A percentile compares a stretch with the other conserved stretches of the same genome.
These are phyloP conservation scores for Ophiostoma tasmaniense DNA, from an alignment of 2,329 filamentous ascomycete genomes.

Conservation along the genomic window DNA sequence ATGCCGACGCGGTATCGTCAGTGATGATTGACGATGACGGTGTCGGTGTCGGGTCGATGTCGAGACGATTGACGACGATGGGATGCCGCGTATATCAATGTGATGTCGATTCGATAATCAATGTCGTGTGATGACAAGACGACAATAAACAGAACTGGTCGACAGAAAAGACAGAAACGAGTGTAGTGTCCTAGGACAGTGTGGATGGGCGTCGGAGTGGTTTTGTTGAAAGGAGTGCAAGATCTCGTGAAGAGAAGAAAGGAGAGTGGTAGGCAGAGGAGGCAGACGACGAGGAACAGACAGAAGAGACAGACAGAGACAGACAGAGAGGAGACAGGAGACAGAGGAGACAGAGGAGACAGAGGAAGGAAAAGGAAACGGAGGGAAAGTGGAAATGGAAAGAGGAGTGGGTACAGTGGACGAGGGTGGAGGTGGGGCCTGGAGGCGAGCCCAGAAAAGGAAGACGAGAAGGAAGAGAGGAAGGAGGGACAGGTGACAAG, in stretches of 20 bases:
- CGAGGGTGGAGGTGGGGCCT: constrained; percentile 8
- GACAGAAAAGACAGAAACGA: constrained; percentile 5
- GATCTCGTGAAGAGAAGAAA: constrained; percentile 10
- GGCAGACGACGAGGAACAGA: background rate
- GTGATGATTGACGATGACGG: background rate
- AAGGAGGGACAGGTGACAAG: background rate
- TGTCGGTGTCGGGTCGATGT: background rate
- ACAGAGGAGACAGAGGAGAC: constrained; percentile 11
- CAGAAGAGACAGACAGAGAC: background rate
- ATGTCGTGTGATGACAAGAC: too few species aligned
- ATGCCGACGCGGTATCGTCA: too few species aligned
- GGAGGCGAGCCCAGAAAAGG: background rate
- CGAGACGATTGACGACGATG: too few species aligned
- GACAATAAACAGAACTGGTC: constrained; percentile 5
- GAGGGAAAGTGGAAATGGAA: constrained; percentile 7
- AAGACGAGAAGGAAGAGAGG: background rate
- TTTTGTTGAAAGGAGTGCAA: constrained; percentile 13
- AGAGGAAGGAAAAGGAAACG: constrained; percentile 10
- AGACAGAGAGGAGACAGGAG: constrained; percentile 3
- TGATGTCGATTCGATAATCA: too few species aligned
- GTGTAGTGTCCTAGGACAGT: constrained; percentile 9
- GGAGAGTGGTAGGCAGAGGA: constrained; percentile 3
- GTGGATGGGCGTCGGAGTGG: constrained; percentile 7
- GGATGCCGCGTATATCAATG: too few species aligned
- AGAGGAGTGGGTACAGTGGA: constrained; percentile 5